Base-by-base conservation (phyloP, 805 yeast genomes). In the Wickerhamomyces mucosus region DNA sequence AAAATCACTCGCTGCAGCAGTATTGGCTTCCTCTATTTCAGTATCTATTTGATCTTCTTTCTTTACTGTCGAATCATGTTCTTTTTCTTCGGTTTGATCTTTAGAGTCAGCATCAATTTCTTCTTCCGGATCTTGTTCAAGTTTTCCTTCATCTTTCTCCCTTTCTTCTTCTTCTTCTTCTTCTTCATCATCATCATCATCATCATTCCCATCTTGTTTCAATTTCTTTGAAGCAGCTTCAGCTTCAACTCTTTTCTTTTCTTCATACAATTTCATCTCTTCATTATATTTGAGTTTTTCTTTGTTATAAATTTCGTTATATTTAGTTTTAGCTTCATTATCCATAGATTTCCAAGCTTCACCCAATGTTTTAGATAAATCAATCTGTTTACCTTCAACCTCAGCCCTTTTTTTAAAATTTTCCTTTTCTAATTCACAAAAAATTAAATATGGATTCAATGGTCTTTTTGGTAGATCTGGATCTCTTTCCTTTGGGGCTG, bases 401-500 rank as follows among this genome's bases (percentile, higher is more conserved):
- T 72, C 80, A 32, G 75, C 62, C 38, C 69, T 72, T 31, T 68
- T 65, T 39, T 72, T 74, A 23, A 84, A 68, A 30, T 69, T 63
- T 28, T 83, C 95, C 55, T 82, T 82, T 48, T 84, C 94, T 59
- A 71, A 59, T 37, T 88, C 96, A 56, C 96, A 88, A 50, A 80
- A 86, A 23, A 84, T 70, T 39, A 84, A 63, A 48, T 86, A 88
- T 5, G 96, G 95, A 54, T 86, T 88, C 4, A 92, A 78, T 6
- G 96, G 95, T 46, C 94, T 67, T 45, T 81, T 84, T 15, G 96
- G 96, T 46, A 79, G 67, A 43, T 75, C 76, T 8, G 95, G 95
- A 53, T 86, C 94, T 45, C 86, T 72, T 8, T 67, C 63, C 37
- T 34, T 40, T 4, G 39, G 31, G 5, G 29, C 50, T 47, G 45